These are phyloP conservation scores for Agaricus blazei DNA, from an alignment of 768 basidiomycete species.

Conservation along the genomic window DNA sequence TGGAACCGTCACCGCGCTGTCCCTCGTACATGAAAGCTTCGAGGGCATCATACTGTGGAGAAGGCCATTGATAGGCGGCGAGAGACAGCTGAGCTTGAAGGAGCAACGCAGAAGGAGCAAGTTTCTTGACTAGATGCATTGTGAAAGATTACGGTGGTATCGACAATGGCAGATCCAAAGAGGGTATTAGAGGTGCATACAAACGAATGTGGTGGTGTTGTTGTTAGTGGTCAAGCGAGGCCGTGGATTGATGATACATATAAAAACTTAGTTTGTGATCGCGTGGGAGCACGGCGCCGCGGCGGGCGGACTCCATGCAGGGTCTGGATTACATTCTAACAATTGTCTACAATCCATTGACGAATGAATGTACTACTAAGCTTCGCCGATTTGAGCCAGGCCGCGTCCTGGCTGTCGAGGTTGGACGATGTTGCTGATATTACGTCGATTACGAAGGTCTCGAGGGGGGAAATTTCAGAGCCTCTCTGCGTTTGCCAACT, in stretches of 20 bases:
- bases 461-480: conserved; percentile 54
- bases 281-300: neutral
- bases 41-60: conserved; percentile 30
- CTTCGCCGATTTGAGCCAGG: conserved; percentile 71
- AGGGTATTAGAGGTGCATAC: conserved; percentile 5
- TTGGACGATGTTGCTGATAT: conserved; percentile 64
- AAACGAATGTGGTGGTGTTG: conserved; percentile 9
- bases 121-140: conserved; percentile 1
- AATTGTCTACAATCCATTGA: conserved; percentile 65
- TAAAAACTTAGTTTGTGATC: neutral
- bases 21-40: conserved; percentile 29
- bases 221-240: neutral
- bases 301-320: neutral
- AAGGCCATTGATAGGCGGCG: conserved; percentile 27
- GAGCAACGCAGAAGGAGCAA: neutral
- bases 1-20: conserved; percentile 25
- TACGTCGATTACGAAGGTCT: conserved; percentile 82
- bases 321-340: conserved; percentile 9
- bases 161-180: neutral
- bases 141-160: neutral
- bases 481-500: conserved; percentile 65
- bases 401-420: conserved; percentile 61
- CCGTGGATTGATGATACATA: neutral
- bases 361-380: conserved; percentile 94
- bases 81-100: neutral